Base-by-base conservation (phyloP, 805 yeast genomes). In the Groenewaldozyma tartarivorans region DNA sequence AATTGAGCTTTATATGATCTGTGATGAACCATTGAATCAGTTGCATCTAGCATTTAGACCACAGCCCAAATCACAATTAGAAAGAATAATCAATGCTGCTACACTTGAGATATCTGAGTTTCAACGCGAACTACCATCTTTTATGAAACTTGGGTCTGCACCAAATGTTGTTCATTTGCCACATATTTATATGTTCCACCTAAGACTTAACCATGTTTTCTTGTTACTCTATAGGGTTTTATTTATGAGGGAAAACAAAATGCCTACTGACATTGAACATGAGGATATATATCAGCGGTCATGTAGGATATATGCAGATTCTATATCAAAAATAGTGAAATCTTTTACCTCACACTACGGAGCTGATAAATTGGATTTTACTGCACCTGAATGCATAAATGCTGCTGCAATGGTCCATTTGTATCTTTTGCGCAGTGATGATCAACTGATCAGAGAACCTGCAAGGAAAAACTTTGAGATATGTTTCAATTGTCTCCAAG, bases 321-420 rank as follows among this genome's bases (percentile, higher is more conserved):
- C 35, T 4, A 46, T 47, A 6, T 32, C 40, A 11, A 39, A 35
- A 22, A 33, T 45, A 9, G 26, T 38, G 6, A 40, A 39, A 15
- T 48, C 42, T 4, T 47, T 26, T 21, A 27, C 35, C 11, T 20
- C 35, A 17, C 26, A 20, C 33, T 43, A 42, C 34, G 50, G 50
- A 2, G 20, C 45, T 24, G 35, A 38, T 15, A 20, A 20, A 13
- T 17, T 41, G 20, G 50, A 47, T 20, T 42, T 47, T 24, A 20
- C 46, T 7, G 45, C 40, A 13, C 42, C 47, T 3, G 50, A 47
- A 18, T 29, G 33, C 17, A 22, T 46, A 15, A 32, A 35, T 6
- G 31, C 42, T 5, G 49, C 50, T 17, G 47, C 49, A 3, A 34
- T 47, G 3, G 43, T 47, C 20, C 46, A 47, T 35, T 26, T 47